Base-by-base conservation (phyloP, 352 stramenopile species). In the Globisporangium yorkense region DNA sequence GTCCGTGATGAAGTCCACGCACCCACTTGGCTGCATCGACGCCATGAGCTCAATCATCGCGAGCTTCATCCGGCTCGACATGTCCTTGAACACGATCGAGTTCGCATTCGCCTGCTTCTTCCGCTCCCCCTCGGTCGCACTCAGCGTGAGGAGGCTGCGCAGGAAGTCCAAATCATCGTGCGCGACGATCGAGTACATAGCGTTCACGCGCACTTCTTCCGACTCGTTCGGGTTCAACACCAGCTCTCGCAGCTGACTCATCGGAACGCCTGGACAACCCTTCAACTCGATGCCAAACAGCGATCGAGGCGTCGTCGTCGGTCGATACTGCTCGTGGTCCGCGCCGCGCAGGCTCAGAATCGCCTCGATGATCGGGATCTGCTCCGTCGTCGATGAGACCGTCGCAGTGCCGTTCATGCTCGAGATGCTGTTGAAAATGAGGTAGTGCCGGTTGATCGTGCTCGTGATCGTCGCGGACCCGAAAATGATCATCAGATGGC, bases 401-500 rank as follows among this genome's bases (percentile, higher is more conserved):
- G 77, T 89, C 20, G 80, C 66, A 41, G 78, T 85, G 3, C 75
- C 78, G 39, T 66, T 77, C 72, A 84, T 68, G 59, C 56, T 88
- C 27, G 79, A 82, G 52, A 89, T 91, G 62, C 75, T 88, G 57
- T 82, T 85, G 57, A 88, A 89, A 45, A 93, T 88, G 16, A 91
- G 56, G 51, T 88, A 79, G 47, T 88, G 74, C 8, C 84, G 77
- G 51, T 94, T 94, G 62, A 88, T 81, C 21, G 80, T 75, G 54
- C 84, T 89, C 9, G 77, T 69, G 35, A 75, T 57, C 10, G 76
- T 87, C 5, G 77, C 68, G 3, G 77, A 82, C 5, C 68, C 76
- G 62, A 89, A 83, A 48, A 88, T 76, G 52, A 87, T 72, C 65
- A 84, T 86, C 8, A 86, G 56, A 51, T 87, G 77, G 9, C 71